Percentiles rank a stretch among this genome's conserved stretches.
Conservation (phyloP, 2,329 filamentous ascomycete species). For the Pseudocercospora vitis region DNA sequence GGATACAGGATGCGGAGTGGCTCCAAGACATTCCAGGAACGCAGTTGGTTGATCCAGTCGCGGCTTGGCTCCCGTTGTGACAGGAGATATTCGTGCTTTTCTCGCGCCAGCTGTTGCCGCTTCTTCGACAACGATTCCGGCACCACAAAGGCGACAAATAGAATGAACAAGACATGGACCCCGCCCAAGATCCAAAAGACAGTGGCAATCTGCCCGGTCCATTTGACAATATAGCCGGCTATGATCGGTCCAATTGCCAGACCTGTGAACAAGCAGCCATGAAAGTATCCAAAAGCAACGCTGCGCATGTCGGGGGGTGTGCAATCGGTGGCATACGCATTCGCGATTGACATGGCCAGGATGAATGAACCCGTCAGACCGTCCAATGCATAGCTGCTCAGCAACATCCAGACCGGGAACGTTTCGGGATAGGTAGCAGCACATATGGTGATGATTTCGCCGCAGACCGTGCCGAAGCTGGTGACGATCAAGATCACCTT, state of each 20-base stretch:
- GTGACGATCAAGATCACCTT: constrained; percentile 71
- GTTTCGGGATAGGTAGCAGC: constrained; percentile 72
- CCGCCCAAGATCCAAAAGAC: constrained; percentile 80
- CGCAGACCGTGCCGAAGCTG: constrained; percentile 70
- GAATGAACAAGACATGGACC: constrained; percentile 71
- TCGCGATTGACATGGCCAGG: constrained; percentile 71
- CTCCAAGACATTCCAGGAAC: constrained; percentile 64
- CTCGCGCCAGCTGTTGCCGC: constrained; percentile 67
- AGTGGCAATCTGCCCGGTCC: constrained; percentile 71
- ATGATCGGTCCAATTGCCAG: constrained; percentile 82
- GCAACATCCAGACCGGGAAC: constrained; percentile 74
- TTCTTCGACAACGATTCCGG: constrained; percentile 81
- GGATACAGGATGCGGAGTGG: constrained; percentile 79
- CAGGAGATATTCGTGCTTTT: constrained; percentile 58
- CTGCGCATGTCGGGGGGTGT: constrained; percentile 76
- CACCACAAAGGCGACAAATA: constrained; percentile 68
- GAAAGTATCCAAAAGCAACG: constrained; percentile 84
- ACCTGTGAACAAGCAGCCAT: constrained; percentile 85
- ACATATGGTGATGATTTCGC: constrained; percentile 75
- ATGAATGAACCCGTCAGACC: constrained; percentile 88
- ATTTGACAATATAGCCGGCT: constrained; percentile 75
- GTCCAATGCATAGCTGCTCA: constrained; percentile 75
- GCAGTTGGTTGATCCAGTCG: constrained; percentile 48
- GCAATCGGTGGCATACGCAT: constrained; percentile 89
- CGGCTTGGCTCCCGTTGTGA: constrained; percentile 39